Conservation (phyloP, 176 grass and related monocot genomes). For the Secale cereale region DNA sequence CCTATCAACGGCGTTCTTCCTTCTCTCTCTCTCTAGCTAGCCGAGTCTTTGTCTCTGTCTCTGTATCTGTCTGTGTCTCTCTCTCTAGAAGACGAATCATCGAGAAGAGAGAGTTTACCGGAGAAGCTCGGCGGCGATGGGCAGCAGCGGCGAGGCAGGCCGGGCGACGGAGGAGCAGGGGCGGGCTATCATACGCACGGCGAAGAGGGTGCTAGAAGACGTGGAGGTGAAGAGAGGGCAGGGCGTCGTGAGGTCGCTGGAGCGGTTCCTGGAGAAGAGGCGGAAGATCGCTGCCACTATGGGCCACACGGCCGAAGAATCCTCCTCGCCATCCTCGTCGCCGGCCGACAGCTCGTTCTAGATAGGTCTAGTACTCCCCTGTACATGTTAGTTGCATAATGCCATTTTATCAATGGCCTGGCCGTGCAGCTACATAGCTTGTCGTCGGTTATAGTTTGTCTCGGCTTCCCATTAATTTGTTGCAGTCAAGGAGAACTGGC, state of each 20-base stretch:
- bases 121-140: neutral
- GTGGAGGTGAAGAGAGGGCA: neutral
- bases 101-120: neutral
- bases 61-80: too few species aligned
- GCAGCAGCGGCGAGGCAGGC: neutral
- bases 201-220: constrained; percentile 8
- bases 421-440: too few species aligned
- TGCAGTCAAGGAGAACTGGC: too few species aligned
- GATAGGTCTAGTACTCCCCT: too few species aligned
- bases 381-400: neutral
- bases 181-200: neutral
- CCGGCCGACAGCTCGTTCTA: neutral
- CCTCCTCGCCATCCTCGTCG: neutral
- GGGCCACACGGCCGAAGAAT: neutral
- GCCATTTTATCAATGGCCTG: too few species aligned
- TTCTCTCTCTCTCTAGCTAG: neutral
- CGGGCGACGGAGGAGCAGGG: neutral
- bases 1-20: neutral
- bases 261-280: constrained; percentile 21
- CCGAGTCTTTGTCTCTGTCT: too few species aligned
- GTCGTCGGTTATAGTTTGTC: too few species aligned
- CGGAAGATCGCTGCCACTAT: neutral
- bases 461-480: too few species aligned
- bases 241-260: constrained; percentile 8
- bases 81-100: too few species aligned